Evolutionary conservation across 495 filamentous ascomycete genomes (phyloP), one percentile per base, ranked within the genome.

Genomic region (Cercophora samala): DNA sequence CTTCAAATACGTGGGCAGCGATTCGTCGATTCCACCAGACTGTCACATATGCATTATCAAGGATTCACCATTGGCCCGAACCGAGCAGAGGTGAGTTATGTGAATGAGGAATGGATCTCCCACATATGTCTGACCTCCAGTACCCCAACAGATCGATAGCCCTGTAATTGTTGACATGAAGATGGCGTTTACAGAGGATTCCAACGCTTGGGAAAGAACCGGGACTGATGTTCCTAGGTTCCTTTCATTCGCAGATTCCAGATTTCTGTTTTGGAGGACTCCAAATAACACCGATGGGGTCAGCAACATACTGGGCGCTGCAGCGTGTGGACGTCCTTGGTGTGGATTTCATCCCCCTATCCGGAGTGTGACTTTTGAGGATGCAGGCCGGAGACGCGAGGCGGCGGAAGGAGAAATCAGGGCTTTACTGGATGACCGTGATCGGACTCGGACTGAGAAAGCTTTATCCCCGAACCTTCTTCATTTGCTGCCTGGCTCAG

Each of bases 161-260:
- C 70, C 78, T n/a, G 76, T 79, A 2, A 70, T 81, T 19, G 66
- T 81, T 13, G 80, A 82, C 66, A 74, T 78, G 62, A 65, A 70
- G 19, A 58, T 71, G 15, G 79, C 79, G 0, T 78, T 77, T 21
- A 5, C 64, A 32, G 25, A 66, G 21, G 52, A 66, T 32, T 25
- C 22, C 6, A n/a, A 46, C 37, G 42, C 26, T 8, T 61, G 2
- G 56, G 21, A 2, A 42, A 61, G 17, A 24, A 59, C 17, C 2
- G 53, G 24, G 11, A 32, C 37, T 3, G 6, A 53, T 2, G 62
- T 60, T 1, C 66, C 61, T 1, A 64, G 17, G 5, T n/a, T 64
- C 9, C 13, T 22, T 13, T 54, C 56, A 17, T 1, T 37, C 17
- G 13, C 32, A n/a, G 37, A 46, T 5, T 46, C 37, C 3, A n/a